Conservation (phyloP, 768 basidiomycete genomes). For the Serpula lacrymans region DNA sequence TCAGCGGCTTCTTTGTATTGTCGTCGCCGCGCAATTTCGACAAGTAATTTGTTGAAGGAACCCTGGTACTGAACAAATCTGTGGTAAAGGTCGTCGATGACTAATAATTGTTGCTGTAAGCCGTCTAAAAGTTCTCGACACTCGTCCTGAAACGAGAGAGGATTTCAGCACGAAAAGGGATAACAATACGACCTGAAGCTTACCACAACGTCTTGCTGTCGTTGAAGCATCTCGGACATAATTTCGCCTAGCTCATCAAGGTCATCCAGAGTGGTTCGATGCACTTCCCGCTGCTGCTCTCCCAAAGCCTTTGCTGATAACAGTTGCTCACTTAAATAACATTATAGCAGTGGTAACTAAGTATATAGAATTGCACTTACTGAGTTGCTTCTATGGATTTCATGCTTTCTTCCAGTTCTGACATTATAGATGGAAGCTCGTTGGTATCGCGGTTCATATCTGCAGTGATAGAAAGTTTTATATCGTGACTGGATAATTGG, state of each 20-base stretch:
- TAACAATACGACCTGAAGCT: conserved; percentile 3
- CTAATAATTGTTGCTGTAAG: conserved; percentile 58
- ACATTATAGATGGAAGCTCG: conserved; percentile 71
- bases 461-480: conserved; percentile 22
- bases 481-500: background rate
- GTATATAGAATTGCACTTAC: conserved; percentile 38
- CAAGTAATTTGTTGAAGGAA: conserved; percentile 68
- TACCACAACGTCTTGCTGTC: conserved; percentile 70
- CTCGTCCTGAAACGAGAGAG: conserved; percentile 35
- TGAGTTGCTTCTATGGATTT: conserved; percentile 49
- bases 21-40: conserved; percentile 69
- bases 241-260: conserved; percentile 77
- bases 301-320: conserved; percentile 38
- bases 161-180: conserved; percentile 1
- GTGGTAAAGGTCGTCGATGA: conserved; percentile 61
- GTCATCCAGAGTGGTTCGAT: conserved; percentile 52
- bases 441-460: conserved; percentile 82
- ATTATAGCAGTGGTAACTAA: conserved; percentile 4
- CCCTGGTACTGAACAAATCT: conserved; percentile 67
- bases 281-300: conserved; percentile 47
- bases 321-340: conserved; percentile 47
- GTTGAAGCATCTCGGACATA: conserved; percentile 72
- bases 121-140: conserved; percentile 50
- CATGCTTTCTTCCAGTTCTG: conserved; percentile 62
- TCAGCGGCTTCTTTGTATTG: conserved; percentile 66